These are phyloP conservation scores for Grosmannia penicillata DNA, from an alignment of 2,329 filamentous ascomycete species.

Conservation along the genomic window DNA sequence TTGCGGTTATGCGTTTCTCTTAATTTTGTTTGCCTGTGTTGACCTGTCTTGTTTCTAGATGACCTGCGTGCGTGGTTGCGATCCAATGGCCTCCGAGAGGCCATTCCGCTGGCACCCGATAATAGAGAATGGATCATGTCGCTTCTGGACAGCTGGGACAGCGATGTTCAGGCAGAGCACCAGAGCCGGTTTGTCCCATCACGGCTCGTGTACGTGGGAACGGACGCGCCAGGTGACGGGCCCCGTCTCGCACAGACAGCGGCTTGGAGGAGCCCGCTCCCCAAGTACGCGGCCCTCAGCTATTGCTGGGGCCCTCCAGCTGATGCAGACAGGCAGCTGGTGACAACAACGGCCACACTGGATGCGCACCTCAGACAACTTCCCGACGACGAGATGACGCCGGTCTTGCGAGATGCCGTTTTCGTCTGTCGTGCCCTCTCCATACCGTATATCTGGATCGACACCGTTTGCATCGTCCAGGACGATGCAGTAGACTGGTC, in stretches of 20 bases:
- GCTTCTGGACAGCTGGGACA: too few species aligned
- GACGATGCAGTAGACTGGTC: neutral
- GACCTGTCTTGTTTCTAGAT: too few species aligned
- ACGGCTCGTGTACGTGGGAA: neutral
- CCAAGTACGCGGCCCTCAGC: constrained; percentile 3
- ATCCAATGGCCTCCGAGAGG: too few species aligned
- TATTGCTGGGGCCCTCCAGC: constrained; percentile 5
- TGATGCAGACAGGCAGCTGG: constrained; percentile 6
- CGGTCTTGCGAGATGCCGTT: constrained; percentile 1
- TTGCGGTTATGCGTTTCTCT: too few species aligned
- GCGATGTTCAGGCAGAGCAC: too few species aligned
- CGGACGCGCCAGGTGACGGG: constrained; percentile 6
- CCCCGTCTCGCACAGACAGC: neutral
- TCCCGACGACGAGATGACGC: neutral
- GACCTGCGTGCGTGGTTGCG: too few species aligned
- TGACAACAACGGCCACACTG: neutral
- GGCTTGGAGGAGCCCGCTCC: neutral
- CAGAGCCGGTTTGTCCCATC: neutral
- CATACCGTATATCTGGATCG: constrained; percentile 1
- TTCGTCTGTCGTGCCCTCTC: neutral
- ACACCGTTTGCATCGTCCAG: constrained; percentile 19
- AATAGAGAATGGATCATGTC: too few species aligned
- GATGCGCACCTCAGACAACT: neutral
- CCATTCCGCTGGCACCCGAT: too few species aligned
- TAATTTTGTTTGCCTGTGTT: too few species aligned